Conservation (phyloP, 208 protist genomes). For the Lotmaria passim region DNA sequence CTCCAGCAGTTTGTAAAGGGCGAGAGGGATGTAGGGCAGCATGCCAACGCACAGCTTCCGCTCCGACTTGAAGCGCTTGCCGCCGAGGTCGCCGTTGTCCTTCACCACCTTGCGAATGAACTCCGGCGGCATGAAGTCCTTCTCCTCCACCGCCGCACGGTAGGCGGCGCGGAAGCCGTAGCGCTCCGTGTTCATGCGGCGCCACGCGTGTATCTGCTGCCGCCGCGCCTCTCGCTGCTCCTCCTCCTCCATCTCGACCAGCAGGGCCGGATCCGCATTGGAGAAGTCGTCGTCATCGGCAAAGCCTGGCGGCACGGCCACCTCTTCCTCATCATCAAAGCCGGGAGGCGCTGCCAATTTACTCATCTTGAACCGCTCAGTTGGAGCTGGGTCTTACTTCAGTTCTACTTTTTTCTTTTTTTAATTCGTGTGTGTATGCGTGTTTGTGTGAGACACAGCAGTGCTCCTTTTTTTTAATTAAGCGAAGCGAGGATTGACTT, state of each 20-base stretch:
- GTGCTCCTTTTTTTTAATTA: too few relatives aligned
- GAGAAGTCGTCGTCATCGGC: slow-evolving; percentile 34
- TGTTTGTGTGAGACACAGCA: too few relatives aligned
- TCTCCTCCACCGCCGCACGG: slow-evolving; percentile 62
- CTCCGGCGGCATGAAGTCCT: slow-evolving; percentile 96
- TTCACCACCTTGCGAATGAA: slow-evolving; percentile 99
- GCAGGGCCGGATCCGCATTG: slow-evolving; percentile 27
- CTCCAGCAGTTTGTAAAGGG: slow-evolving; percentile 99
- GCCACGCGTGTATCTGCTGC: slow-evolving; percentile 65
- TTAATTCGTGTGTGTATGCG: slow-evolving; percentile 4
- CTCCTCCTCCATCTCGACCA: slow-evolving; percentile 49
- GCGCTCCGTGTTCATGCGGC: slow-evolving; percentile 64
- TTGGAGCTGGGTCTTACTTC: background rate
- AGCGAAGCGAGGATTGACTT: too few relatives aligned
- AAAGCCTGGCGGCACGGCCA: slow-evolving; percentile 32
- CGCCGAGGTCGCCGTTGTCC: slow-evolving; percentile 99
- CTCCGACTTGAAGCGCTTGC: slow-evolving; percentile 98
- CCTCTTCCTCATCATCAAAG: slow-evolving; percentile 31
- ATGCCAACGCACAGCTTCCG: slow-evolving; percentile 99
- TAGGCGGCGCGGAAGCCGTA: slow-evolving; percentile 80
- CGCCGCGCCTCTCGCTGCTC: slow-evolving; percentile 44
- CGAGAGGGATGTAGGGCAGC: slow-evolving; percentile 99
- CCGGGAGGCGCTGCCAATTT: slow-evolving; percentile 39
- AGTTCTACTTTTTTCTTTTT: slow-evolving; percentile 8
- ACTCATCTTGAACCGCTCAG: too few relatives aligned